A percentile compares a stretch with the other conserved stretches of the same genome.
Evolutionary conservation across 768 basidiomycete genomes (phyloP).

Genomic region (Tulasnella sp.): DNA sequence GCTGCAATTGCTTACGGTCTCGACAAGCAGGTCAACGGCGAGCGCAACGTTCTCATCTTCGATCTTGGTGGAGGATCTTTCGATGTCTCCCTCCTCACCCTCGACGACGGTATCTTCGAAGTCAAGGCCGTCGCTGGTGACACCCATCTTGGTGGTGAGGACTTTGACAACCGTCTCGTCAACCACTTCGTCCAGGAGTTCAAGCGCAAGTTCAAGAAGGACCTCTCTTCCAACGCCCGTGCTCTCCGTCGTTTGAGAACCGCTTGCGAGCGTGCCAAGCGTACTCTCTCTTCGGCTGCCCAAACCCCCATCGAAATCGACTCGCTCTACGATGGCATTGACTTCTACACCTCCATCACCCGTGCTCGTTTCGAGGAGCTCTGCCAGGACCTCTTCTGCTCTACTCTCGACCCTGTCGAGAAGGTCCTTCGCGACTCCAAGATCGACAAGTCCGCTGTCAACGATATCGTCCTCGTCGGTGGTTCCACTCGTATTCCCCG

Average conservation of each 20-base stretch:
- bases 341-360: conserved; percentile 50
- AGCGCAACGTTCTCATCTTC: conserved; percentile 46
- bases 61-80: conserved; percentile 46
- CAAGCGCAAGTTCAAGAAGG: conserved; percentile 47
- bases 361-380: conserved; percentile 45
- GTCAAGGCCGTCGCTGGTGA: conserved; percentile 45
- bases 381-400: conserved; percentile 40
- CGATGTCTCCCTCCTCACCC: conserved; percentile 44
- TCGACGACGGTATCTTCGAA: conserved; percentile 46
- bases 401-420: conserved; percentile 43
- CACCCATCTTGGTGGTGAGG: conserved; percentile 46
- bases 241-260: conserved; percentile 41
- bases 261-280: conserved; percentile 45
- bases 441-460: conserved; percentile 43
- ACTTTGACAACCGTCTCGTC: conserved; percentile 47
- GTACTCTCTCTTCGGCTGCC: conserved; percentile 45
- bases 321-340: conserved; percentile 47
- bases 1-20: conserved; percentile 66
- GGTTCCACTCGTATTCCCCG: conserved; percentile 46
- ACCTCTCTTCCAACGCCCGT: conserved; percentile 35
- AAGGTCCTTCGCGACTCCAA: conserved; percentile 47
- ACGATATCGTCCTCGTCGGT: conserved; percentile 46
- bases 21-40: conserved; percentile 47
- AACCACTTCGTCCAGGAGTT: conserved; percentile 45
- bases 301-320: conserved; percentile 50